Evolutionary conservation across 2,329 filamentous ascomycete species (phyloP), one percentile per base, ranked within the genome.

Genomic region (Pestalotiopsis sp.): DNA sequence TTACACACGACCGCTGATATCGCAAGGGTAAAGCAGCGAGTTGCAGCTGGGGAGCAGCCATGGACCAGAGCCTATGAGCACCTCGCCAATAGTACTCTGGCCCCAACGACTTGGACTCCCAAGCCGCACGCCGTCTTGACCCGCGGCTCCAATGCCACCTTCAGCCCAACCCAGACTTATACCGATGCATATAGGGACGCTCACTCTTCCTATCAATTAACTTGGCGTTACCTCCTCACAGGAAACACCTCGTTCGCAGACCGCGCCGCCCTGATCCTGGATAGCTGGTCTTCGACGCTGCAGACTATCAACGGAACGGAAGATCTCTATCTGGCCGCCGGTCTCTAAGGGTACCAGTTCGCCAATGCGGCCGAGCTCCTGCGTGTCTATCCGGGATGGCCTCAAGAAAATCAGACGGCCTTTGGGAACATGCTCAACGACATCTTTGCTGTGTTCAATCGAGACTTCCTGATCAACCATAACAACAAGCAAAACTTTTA

Each of bases 291-390:
- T 14, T 71, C 71, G 4, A 81, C 77, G 1, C 69, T 84, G 4
- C 75, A 73, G 0, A 62, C 65, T 1, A 77, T 84, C 49, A 71
- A 68, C 13, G 82, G 82, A 0, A 78, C 68, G 23, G 72, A 74
- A 4, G 82, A 84, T 66, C 77, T 71, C 23, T 80, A 76, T 67
- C 79, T 85, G 3, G 79, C 80, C 0, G 75, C 80, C 0, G 83
- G 83, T 0, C 70, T 85, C 2, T 82, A 85, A 38, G 83, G 83
- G 0, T 84, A 84, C 66, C 75, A 85, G 69, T 74, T 85, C 12
- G 83, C 83, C 17, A 85, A 85, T 63, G 82, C 80, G 0, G 83
- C 77, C 0, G 83, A 85, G 69, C 74, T 85, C 1, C 73, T 85
- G 59, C 74, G 80, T 1, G 71, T 68, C 23, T 80, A 82, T 65